Conservation (phyloP, 352 stramenopile species). For the Globisporangium camurandrum region DNA sequence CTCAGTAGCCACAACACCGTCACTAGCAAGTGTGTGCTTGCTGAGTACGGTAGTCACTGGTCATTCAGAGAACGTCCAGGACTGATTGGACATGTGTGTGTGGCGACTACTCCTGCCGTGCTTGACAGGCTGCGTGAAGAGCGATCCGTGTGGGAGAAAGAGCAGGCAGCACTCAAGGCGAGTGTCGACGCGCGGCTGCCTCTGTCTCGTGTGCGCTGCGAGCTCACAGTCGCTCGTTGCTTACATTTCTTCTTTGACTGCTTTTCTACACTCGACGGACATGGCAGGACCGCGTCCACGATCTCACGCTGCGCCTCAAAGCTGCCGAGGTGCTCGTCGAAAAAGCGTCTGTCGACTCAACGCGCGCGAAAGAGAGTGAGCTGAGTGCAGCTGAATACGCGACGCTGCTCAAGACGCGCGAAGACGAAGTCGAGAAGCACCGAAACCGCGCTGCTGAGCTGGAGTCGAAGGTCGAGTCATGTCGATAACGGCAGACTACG, state of each 20-base stretch:
- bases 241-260: no score
- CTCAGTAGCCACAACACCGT: conserved; percentile 51
- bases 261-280: no score
- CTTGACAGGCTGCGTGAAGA: conserved; percentile 45
- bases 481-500: no score
- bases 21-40: conserved; percentile 46
- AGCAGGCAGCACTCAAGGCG: conserved; percentile 42
- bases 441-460: conserved; percentile 24
- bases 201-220: not conserved
- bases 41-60: no score
- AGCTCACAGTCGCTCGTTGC: no score
- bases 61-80: no score
- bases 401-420: conserved; percentile 27
- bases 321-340: conserved; percentile 34
- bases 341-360: conserved; percentile 14
- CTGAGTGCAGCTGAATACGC: conserved; percentile 13
- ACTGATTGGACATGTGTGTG: not conserved
- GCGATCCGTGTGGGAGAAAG: conserved; percentile 35
- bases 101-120: not conserved
- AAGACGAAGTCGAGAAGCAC: conserved; percentile 46
- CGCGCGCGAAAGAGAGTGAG: conserved; percentile 17
- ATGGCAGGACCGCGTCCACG: conserved; percentile 34
- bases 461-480: conserved; percentile 44
- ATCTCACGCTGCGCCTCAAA: conserved; percentile 49
- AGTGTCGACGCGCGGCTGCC: not conserved